Conservation (phyloP, 805 yeast species). For the Candida parachauliodes region DNA sequence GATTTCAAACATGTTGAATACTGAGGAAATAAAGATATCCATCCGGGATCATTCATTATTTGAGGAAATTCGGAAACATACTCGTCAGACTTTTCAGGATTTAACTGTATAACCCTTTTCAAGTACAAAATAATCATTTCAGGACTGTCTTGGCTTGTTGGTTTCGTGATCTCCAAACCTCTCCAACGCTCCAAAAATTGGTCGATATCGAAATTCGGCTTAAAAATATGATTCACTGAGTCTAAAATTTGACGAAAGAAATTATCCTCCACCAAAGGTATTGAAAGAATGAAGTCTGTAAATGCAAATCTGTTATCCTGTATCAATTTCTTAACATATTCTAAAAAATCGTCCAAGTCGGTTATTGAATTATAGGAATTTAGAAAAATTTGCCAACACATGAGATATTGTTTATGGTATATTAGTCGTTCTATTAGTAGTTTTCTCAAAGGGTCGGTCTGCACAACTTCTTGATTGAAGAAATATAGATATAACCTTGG, state of each 20-base stretch:
- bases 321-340: conserved; percentile 19
- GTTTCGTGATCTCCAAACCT: neutral
- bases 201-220: conserved; percentile 1
- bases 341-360: conserved; percentile 37
- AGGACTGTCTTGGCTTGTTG: neutral
- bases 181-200: neutral
- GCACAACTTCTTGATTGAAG: conserved; percentile 2
- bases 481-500: conserved; percentile 22
- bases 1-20: neutral
- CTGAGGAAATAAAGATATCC: conserved; percentile 2
- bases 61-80: neutral
- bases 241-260: conserved; percentile 18
- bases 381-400: conserved; percentile 28
- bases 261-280: conserved; percentile 13
- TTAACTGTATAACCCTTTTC: neutral
- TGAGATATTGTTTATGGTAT: conserved; percentile 28
- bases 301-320: conserved; percentile 23
- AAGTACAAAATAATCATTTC: neutral
- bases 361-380: conserved; percentile 25
- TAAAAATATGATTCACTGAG: conserved; percentile 8
- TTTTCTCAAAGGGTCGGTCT: conserved; percentile 18
- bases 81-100: neutral
- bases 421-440: conserved; percentile 25
- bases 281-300: conserved; percentile 22
- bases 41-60: conserved; percentile 4